These are phyloP conservation scores for Trichoderma sp. DNA, from an alignment of 2,329 filamentous ascomycete species.

Conservation along the genomic window DNA sequence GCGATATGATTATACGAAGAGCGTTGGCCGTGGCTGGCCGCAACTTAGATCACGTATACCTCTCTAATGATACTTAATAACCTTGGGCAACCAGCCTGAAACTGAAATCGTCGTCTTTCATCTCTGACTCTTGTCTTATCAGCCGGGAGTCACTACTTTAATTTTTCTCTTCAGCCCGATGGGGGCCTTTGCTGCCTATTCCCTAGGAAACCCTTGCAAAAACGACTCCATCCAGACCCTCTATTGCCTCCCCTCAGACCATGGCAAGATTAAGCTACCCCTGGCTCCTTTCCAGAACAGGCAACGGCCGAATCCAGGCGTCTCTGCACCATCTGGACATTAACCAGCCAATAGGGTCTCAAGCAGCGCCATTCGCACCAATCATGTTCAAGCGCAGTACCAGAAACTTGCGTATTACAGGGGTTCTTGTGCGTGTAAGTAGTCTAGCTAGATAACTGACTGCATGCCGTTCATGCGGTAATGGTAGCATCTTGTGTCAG, in stretches of 20 bases:
- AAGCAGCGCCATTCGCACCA: neutral
- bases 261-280: neutral
- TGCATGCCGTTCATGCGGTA: too few species aligned
- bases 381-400: neutral
- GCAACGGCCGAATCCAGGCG: neutral
- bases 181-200: neutral
- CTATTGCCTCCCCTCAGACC: neutral
- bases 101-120: neutral
- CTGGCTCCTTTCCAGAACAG: slow-evolving; percentile 12
- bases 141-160: neutral
- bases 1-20: slow-evolving; percentile 15
- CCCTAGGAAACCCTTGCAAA: neutral
- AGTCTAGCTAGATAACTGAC: too few species aligned
- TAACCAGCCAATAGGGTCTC: neutral
- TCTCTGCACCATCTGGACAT: neutral
- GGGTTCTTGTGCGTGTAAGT: neutral
- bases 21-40: neutral
- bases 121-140: neutral
- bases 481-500: too few species aligned
- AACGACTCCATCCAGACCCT: neutral
- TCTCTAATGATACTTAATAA: neutral
- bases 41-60: slow-evolving; percentile 3
- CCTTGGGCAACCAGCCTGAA: neutral
- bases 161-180: neutral
- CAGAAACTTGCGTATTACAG: neutral